Percentiles rank a stretch among this genome's conserved stretches.
Evolutionary conservation across 106 monocot genomes (phyloP).

Genomic region (Dendrobium nobile): DNA sequence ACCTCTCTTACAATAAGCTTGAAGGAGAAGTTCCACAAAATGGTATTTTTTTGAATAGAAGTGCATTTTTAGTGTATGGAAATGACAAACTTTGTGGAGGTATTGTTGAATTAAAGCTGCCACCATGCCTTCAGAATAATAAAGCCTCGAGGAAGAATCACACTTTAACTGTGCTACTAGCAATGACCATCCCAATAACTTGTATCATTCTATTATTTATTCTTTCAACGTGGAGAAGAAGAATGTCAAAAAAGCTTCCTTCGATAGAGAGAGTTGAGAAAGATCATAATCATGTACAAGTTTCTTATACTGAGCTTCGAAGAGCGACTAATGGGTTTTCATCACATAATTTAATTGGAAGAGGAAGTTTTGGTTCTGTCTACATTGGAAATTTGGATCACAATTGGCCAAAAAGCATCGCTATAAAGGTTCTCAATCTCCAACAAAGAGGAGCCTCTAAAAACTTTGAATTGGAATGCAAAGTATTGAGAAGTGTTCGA

Average conservation of each 20-base stretch:
- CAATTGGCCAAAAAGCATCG: not conserved
- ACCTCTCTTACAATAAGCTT: slow-evolving; percentile 28
- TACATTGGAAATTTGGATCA: slow-evolving; percentile 16
- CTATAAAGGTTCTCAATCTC: slow-evolving; percentile 41
- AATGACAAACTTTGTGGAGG: slow-evolving; percentile 19
- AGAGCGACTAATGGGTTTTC: slow-evolving; percentile 30
- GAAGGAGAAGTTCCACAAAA: slow-evolving; percentile 14
- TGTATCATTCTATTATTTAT: not conserved
- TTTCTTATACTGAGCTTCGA: slow-evolving; percentile 23
- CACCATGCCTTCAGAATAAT: not conserved
- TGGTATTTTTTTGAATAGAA: slow-evolving; percentile 5
- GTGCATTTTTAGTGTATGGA: slow-evolving; percentile 7
- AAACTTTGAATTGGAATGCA: slow-evolving; percentile 43
- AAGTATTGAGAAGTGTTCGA: slow-evolving; percentile 15
- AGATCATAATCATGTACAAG: not conserved
- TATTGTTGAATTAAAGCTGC: slow-evolving; percentile 12
- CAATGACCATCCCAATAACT: not conserved
- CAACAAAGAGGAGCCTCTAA: slow-evolving; percentile 23
- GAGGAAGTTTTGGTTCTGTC: slow-evolving; percentile 20
- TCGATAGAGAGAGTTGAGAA: not conserved
- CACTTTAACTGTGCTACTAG: not conserved
- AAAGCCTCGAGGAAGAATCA: not conserved
- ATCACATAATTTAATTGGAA: slow-evolving; percentile 23
- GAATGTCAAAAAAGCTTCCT: not conserved
- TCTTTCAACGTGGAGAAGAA: too few species aligned